phyloP scores from a whole-genome alignment of 2,329 filamentous ascomycete species.

The Lasiodiplodia sp. region DNA sequence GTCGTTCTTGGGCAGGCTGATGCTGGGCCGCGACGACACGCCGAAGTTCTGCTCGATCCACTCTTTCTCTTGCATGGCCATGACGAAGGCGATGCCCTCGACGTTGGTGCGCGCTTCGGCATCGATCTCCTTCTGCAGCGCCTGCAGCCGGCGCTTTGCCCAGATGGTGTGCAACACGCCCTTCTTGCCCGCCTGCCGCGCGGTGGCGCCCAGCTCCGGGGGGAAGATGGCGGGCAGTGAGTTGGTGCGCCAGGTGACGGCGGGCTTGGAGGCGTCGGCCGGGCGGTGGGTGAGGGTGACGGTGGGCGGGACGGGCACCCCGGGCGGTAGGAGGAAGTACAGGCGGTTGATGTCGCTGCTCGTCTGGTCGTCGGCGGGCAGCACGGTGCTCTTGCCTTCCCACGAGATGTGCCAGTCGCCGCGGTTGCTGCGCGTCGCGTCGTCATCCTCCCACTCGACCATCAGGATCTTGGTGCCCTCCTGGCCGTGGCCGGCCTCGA shows the following conservation, averaged over 20 bases:
- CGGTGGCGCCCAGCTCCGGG: slow-evolving; percentile 72
- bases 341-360: slow-evolving; percentile 65
- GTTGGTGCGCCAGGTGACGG: slow-evolving; percentile 69
- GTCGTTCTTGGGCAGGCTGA: slow-evolving; percentile 43
- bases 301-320: slow-evolving; percentile 72
- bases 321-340: slow-evolving; percentile 82
- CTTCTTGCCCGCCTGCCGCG: slow-evolving; percentile 72
- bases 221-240: slow-evolving; percentile 88
- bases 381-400: slow-evolving; percentile 78
- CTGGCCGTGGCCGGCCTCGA: slow-evolving; percentile 76
- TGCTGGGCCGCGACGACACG: slow-evolving; percentile 55
- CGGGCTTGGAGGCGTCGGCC: slow-evolving; percentile 51
- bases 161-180: slow-evolving; percentile 90
- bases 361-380: slow-evolving; percentile 68
- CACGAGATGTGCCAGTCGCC: slow-evolving; percentile 81
- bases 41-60: slow-evolving; percentile 89
- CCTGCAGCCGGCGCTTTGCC: slow-evolving; percentile 81
- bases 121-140: slow-evolving; percentile 78
- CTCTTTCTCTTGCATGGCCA: slow-evolving; percentile 81
- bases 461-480: slow-evolving; percentile 91
- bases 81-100: slow-evolving; percentile 83
- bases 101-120: slow-evolving; percentile 75
- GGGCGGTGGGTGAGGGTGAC: slow-evolving; percentile 69
- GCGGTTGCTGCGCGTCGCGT: slow-evolving; percentile 53
- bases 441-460: slow-evolving; percentile 84